Evolutionary conservation across 495 filamentous ascomycete genomes (phyloP).

Genomic region (Aspergillus asperescens): DNA sequence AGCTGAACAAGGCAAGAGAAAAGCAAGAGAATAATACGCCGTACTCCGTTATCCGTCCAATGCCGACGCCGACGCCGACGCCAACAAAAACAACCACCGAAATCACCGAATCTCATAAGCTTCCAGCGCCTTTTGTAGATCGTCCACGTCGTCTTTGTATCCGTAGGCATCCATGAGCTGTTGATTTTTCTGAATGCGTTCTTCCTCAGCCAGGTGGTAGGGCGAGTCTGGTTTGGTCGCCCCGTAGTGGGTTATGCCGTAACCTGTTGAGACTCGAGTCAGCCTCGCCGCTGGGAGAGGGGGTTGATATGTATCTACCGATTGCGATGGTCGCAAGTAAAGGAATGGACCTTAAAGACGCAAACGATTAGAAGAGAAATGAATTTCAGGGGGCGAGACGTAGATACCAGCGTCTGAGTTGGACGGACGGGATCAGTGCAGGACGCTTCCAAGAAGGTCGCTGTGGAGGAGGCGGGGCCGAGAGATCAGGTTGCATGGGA

Average conservation of each 20-base stretch:
- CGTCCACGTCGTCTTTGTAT: conserved; percentile 50
- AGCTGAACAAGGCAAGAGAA: not conserved
- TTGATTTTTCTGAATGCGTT: conserved; percentile 31
- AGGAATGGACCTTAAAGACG: conserved; percentile 28
- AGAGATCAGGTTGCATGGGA: conserved; percentile 1
- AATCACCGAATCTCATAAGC: conserved; percentile 37
- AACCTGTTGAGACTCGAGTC: no score
- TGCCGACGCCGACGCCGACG: not conserved
- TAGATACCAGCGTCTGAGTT: conserved; percentile 6
- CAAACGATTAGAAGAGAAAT: not conserved
- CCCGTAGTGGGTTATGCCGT: conserved; percentile 27
- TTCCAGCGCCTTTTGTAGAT: conserved; percentile 54
- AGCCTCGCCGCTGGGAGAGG: not conserved
- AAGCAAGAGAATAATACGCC: not conserved
- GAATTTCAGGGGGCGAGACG: not conserved
- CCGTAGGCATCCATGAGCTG: conserved; percentile 53
- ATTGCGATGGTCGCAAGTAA: conserved; percentile 30
- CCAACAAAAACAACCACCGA: not conserved
- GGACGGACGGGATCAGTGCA: not conserved
- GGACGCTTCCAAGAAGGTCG: conserved; percentile 5
- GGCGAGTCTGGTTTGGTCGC: conserved; percentile 11
- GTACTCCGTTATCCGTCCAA: not conserved
- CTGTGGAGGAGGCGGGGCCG: not conserved
- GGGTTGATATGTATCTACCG: conserved; percentile 17
- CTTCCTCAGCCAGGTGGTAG: conserved; percentile 26